phyloP scores from a whole-genome alignment of 225 moss, liverwort and hornwort genomes.

The Thuidium tamariscinum region DNA sequence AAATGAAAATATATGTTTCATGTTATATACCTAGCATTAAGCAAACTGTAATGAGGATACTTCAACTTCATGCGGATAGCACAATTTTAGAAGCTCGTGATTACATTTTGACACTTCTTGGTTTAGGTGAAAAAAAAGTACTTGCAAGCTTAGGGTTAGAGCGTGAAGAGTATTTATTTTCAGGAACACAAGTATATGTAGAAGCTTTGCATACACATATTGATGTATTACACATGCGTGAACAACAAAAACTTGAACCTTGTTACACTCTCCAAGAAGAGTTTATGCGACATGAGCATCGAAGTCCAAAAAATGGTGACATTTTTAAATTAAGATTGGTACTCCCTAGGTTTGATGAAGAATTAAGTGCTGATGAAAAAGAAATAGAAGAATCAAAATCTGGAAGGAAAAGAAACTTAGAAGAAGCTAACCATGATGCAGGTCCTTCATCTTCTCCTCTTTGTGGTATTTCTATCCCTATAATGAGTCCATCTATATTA shows the following conservation, averaged over 20 bases:
- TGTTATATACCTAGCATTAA: slow-evolving; percentile 41
- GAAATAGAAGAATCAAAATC: neutral
- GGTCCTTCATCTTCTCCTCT: slow-evolving; percentile 17
- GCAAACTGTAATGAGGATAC: slow-evolving; percentile 32
- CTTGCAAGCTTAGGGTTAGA: slow-evolving; percentile 33
- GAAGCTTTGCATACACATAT: slow-evolving; percentile 39
- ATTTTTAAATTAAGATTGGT: slow-evolving; percentile 32
- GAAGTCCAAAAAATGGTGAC: slow-evolving; percentile 22
- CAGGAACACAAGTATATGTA: slow-evolving; percentile 26
- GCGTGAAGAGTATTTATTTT: slow-evolving; percentile 31
- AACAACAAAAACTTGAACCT: slow-evolving; percentile 47
- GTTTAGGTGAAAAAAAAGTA: slow-evolving; percentile 33
- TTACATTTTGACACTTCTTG: slow-evolving; percentile 31
- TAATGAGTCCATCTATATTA: neutral
- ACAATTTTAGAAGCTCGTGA: slow-evolving; percentile 37
- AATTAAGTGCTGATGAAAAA: neutral
- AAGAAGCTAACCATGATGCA: slow-evolving; percentile 25
- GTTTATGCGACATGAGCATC: slow-evolving; percentile 34
- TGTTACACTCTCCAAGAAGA: slow-evolving; percentile 45
- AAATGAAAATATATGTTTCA: slow-evolving; percentile 31
- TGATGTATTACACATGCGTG: slow-evolving; percentile 21
- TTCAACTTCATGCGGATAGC: slow-evolving; percentile 16
- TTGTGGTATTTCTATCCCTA: neutral
- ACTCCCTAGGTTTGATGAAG: slow-evolving; percentile 16
- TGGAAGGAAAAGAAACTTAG: slow-evolving; percentile 19